Percentiles rank a stretch among this genome's conserved stretches.
Evolutionary conservation across 1,284 basidiomycete genomes (phyloP).

Genomic region (Neolentinus lepideus): DNA sequence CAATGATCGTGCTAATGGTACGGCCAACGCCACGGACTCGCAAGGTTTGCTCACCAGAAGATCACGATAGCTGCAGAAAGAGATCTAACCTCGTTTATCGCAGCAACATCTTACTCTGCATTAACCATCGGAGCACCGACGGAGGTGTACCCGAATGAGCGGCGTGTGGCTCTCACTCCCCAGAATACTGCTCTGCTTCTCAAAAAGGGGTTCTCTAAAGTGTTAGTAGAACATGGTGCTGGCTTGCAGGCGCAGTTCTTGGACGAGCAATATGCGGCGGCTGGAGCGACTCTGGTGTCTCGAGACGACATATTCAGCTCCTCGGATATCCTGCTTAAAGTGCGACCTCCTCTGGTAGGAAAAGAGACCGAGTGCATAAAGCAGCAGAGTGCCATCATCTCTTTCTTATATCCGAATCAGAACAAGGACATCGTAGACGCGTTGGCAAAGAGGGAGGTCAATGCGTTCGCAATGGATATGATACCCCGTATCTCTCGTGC

Average conservation of each 20-base stretch:
- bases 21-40: background rate
- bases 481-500: conserved; percentile 84
- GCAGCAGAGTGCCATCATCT: conserved; percentile 70
- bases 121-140: conserved; percentile 73
- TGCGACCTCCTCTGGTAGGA: conserved; percentile 61
- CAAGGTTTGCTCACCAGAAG: background rate
- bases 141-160: conserved; percentile 70
- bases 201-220: conserved; percentile 73
- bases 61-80: conserved; percentile 5
- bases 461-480: conserved; percentile 78
- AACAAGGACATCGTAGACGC: conserved; percentile 68
- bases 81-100: background rate
- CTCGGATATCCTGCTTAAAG: conserved; percentile 78
- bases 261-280: conserved; percentile 69
- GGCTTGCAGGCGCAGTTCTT: conserved; percentile 70
- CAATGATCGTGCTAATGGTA: background rate
- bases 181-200: conserved; percentile 64
- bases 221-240: conserved; percentile 69
- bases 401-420: conserved; percentile 79
- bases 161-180: conserved; percentile 75
- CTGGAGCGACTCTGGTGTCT: conserved; percentile 70
- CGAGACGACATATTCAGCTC: conserved; percentile 53
- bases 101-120: conserved; percentile 63
- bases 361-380: conserved; percentile 56
- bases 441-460: conserved; percentile 55